phyloP scores from a whole-genome alignment of 768 basidiomycete genomes.

The Leccinum uliginosum region DNA sequence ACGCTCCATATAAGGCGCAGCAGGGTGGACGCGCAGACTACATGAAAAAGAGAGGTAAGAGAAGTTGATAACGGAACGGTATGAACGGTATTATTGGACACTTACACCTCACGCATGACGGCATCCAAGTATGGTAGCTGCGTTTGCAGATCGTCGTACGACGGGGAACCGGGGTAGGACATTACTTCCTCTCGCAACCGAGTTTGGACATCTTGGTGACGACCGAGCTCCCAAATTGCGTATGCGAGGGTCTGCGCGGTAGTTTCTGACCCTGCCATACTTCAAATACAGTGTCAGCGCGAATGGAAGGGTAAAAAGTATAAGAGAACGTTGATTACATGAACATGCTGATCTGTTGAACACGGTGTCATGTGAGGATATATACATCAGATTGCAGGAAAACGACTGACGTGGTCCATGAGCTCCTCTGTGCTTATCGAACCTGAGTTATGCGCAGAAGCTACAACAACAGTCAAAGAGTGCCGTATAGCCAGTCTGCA shows the following conservation, averaged over 20 bases:
- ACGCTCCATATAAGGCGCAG: slow-evolving; percentile 1
- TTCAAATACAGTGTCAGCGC: neutral
- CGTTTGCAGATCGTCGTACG: slow-evolving; percentile 6
- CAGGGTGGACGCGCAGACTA: slow-evolving; percentile 2
- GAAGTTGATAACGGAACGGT: neutral
- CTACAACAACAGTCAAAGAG: neutral
- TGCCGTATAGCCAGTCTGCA: neutral
- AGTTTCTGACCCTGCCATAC: slow-evolving; percentile 6
- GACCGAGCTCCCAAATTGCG: slow-evolving; percentile 6
- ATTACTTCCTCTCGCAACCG: slow-evolving; percentile 1
- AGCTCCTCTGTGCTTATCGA: slow-evolving; percentile 1
- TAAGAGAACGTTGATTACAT: neutral
- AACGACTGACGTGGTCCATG: slow-evolving; percentile 4
- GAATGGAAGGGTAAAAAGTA: neutral
- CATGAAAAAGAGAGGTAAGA: neutral
- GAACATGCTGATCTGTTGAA: slow-evolving; percentile 10
- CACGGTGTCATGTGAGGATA: neutral
- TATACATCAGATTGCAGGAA: too few relatives aligned
- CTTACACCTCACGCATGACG: slow-evolving; percentile 5
- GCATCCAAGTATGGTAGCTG: slow-evolving; percentile 6
- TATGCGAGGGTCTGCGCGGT: slow-evolving; percentile 5
- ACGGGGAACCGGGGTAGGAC: neutral
- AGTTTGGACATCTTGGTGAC: slow-evolving; percentile 1
- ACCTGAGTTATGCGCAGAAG: slow-evolving; percentile 3
- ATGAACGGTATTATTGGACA: neutral